Evolutionary conservation across 805 yeast species (phyloP).

Genomic region (Pichia membranifaciens): DNA sequence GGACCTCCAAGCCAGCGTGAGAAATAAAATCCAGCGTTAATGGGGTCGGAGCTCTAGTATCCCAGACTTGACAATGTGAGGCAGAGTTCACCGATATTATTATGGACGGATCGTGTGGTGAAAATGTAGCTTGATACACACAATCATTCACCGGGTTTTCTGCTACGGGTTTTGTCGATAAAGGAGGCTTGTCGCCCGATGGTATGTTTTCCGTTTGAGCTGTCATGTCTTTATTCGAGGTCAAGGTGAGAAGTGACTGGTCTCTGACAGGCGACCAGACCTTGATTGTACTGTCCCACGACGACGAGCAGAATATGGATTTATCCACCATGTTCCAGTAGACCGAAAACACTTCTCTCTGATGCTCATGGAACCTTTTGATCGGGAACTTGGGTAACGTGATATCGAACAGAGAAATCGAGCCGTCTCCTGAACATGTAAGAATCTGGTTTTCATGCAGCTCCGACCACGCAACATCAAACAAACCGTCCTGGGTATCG

Average conservation of each 20-base stretch:
- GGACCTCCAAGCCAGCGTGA: conserved; percentile 75
- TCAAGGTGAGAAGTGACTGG: conserved; percentile 52
- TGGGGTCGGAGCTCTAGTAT: conserved; percentile 62
- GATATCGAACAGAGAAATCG: conserved; percentile 74
- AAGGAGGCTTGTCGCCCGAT: conserved; percentile 26
- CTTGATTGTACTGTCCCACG: conserved; percentile 91
- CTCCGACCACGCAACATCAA: conserved; percentile 88
- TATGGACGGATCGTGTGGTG: conserved; percentile 76
- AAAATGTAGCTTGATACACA: conserved; percentile 72
- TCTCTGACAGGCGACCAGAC: conserved; percentile 65
- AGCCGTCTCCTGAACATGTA: conserved; percentile 87
- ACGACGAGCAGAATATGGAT: conserved; percentile 61
- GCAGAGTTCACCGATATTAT: conserved; percentile 69
- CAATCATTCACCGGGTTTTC: conserved; percentile 44
- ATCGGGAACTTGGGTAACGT: conserved; percentile 65
- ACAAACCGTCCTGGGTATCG: conserved; percentile 91
- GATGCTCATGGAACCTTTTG: conserved; percentile 70
- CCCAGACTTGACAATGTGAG: conserved; percentile 77
- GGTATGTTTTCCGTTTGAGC: conserved; percentile 14
- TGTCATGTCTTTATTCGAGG: conserved; percentile 28
- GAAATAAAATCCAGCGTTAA: conserved; percentile 56
- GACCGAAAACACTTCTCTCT: conserved; percentile 34
- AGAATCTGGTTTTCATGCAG: conserved; percentile 78
- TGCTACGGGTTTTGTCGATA: conserved; percentile 30
- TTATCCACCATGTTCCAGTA: conserved; percentile 38